These are phyloP conservation scores for Sutorius eximius DNA, from an alignment of 1,284 basidiomycete genomes.

Conservation along the genomic window DNA sequence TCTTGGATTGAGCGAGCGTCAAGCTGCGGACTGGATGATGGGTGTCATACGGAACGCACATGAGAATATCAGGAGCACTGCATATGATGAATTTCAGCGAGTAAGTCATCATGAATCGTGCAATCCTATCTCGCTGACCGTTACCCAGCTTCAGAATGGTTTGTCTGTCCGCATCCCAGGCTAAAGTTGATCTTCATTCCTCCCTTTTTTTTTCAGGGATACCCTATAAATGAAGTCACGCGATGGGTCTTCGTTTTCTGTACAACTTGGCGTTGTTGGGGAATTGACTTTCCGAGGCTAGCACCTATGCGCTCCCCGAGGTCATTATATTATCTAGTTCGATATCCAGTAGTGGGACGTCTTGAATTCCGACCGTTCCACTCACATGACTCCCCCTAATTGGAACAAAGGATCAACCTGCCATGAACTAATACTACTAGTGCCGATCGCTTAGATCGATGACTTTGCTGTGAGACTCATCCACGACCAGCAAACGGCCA, in stretches of 20 bases:
- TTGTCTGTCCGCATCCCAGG: constrained; percentile 12
- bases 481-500: constrained; percentile 2
- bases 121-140: constrained; percentile 14
- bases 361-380: too few relatives aligned
- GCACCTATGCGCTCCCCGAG: background rate
- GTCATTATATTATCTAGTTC: constrained; percentile 4
- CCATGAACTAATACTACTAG: background rate
- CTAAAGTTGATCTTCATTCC: constrained; percentile 4
- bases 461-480: background rate
- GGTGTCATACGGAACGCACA: constrained; percentile 88
- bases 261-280: background rate
- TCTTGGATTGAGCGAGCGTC: constrained; percentile 79
- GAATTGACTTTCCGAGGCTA: background rate
- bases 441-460: constrained; percentile 8
- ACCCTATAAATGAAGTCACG: constrained; percentile 47
- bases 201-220: constrained; percentile 40
- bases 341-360: background rate
- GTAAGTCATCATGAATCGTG: constrained; percentile 42
- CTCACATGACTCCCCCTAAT: constrained; percentile 2
- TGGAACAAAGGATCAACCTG: constrained; percentile 1
- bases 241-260: background rate
- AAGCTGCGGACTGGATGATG: constrained; percentile 93
- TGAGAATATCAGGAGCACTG: constrained; percentile 89
- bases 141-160: constrained; percentile 54
- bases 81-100: constrained; percentile 91